Conservation (phyloP, 257 asterid species). For the Vinca minor region DNA sequence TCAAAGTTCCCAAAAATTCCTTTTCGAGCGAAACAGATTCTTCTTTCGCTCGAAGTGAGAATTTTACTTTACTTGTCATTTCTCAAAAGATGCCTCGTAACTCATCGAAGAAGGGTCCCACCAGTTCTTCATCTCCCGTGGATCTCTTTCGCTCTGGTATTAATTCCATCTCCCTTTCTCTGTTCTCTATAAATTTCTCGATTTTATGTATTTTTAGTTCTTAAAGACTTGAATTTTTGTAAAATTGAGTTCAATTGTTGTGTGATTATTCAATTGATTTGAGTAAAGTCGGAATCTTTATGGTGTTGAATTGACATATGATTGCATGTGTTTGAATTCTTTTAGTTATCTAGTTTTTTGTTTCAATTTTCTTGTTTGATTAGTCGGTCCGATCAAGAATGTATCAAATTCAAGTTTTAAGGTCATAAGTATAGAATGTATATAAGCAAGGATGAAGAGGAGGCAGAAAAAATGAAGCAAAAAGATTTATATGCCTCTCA, state of each 20-base stretch:
- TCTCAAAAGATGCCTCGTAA: constrained; percentile 61
- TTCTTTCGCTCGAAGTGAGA: neutral
- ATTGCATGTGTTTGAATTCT: no score
- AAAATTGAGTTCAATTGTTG: neutral
- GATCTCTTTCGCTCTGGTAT: constrained; percentile 80
- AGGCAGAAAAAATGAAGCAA: neutral
- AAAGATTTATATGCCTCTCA: neutral
- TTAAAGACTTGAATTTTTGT: neutral
- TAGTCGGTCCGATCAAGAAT: constrained; percentile 1
- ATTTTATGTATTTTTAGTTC: neutral
- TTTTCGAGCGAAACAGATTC: neutral
- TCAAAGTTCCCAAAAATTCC: no score
- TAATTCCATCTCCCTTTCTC: constrained; percentile 8
- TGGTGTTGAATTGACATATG: no score
- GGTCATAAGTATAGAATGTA: neutral
- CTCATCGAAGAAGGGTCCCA: constrained; percentile 53
- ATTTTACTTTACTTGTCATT: neutral
- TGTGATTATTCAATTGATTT: no score
- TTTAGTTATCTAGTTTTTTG: no score
- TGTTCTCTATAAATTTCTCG: neutral
- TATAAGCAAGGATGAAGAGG: neutral
- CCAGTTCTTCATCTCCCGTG: constrained; percentile 44
- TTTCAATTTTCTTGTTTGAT: neutral
- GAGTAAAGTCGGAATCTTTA: no score
- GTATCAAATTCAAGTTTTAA: neutral